Evolutionary conservation across 2,329 filamentous ascomycete genomes (phyloP).

Genomic region (Aureobasidium sp.): DNA sequence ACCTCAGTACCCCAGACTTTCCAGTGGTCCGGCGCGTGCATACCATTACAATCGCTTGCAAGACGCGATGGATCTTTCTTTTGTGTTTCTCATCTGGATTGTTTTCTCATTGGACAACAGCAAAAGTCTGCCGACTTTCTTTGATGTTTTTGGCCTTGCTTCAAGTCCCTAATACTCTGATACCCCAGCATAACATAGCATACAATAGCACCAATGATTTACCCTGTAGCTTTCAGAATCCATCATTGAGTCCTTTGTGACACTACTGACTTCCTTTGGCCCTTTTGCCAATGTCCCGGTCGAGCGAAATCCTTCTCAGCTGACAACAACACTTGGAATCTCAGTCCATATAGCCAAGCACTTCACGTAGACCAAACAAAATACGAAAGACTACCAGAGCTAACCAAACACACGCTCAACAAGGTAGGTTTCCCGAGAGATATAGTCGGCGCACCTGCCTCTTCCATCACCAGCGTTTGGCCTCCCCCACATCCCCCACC

Average conservation of each 20-base stretch:
- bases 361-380: background rate
- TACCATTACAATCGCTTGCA: background rate
- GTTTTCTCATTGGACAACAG: background rate
- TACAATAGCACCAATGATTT: background rate
- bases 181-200: background rate
- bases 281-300: background rate
- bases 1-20: background rate
- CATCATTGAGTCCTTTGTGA: background rate
- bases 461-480: background rate
- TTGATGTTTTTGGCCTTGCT: background rate
- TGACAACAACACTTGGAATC: background rate
- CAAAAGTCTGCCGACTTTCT: background rate
- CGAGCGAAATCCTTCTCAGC: background rate
- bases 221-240: background rate
- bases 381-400: background rate
- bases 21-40: background rate
- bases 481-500: slow-evolving; percentile 3
- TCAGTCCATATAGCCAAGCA: background rate
- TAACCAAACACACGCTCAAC: background rate
- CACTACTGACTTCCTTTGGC: background rate
- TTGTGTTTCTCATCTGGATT: background rate
- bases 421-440: background rate
- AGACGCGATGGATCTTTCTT: background rate
- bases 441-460: slow-evolving; percentile 8
- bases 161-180: background rate